Base-by-base conservation (phyloP, 805 yeast species). In the Pachysolen tannophilus region DNA sequence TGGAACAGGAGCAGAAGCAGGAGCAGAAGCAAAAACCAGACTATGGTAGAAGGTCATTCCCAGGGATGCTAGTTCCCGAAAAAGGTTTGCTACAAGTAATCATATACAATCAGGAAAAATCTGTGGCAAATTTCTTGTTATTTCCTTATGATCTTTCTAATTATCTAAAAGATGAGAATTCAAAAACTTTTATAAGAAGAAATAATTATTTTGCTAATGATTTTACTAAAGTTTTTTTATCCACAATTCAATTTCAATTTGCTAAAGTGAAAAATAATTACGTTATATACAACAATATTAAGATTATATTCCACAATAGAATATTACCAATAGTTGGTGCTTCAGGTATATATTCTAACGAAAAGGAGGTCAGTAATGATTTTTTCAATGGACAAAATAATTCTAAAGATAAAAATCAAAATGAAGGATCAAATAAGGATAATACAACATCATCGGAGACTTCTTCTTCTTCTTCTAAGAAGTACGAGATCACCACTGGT, bases 201-300 rank as follows among this genome's bases (percentile, higher is more conserved):
- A 48, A 43, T 30, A 43, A 43, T 3, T 45, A 43, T 20, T n/a
- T n/a, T 8, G 6, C 32, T 4, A 20, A 10, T 10, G 29, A 21
- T 23, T 14, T 16, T 9, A 25, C 13, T 15, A 33, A 26, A 20
- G 16, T 20, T 16, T 30, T 52, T 19, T 40, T 47, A 15, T 45
- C 48, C 30, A 53, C 56, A 25, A 33, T 55, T 18, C 56, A 53
- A 40, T 23, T 53, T 26, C 41, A 53, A 26, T 50, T 54, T 20
- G 37, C 52, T 4, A 55, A 51, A 28, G 43, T 44, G 33, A 43
- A 45, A 26, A 49, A 48, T 24, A 50, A 44, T 20, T 48, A 39
- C 30, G 54, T 55, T 29, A 24, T 58, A 5, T 53, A 46, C 35
- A 61, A 55, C 26, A 49, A 53, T 6, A 38, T 58, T 35, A 54